Evolutionary conservation across 2,329 filamentous ascomycete genomes (phyloP).

Genomic region (Calonectria crousiana): DNA sequence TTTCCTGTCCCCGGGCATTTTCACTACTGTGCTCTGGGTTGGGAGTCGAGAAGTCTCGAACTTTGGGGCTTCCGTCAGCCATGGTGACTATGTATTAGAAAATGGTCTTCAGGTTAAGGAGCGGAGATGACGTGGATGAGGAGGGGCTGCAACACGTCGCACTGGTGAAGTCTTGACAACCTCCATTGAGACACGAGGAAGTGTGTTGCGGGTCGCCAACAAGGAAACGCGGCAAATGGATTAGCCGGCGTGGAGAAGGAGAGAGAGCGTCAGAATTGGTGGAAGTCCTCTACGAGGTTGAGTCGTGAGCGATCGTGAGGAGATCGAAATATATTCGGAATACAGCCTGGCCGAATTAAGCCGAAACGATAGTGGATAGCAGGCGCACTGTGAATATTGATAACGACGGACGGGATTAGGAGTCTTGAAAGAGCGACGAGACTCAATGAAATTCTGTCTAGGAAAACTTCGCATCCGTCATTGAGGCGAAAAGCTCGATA

Average conservation of each 20-base stretch:
- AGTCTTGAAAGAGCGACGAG: not conserved
- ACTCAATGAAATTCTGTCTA: not conserved
- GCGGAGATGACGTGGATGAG: not conserved
- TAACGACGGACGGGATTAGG: not conserved
- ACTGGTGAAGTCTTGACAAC: not conserved
- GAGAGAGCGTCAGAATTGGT: not conserved
- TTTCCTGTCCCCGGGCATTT: conserved; percentile 15
- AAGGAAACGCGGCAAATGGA: not conserved
- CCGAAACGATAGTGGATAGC: conserved; percentile 15
- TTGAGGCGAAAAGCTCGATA: not conserved
- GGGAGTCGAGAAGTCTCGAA: conserved; percentile 19
- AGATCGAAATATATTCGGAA: conserved; percentile 9
- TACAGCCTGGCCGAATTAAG: conserved; percentile 15
- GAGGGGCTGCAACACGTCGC: conserved; percentile 3
- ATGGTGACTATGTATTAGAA: not conserved
- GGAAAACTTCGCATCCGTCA: not conserved
- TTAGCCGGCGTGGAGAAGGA: not conserved
- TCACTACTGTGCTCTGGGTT: not conserved
- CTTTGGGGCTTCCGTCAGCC: not conserved
- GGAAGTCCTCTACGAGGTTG: not conserved
- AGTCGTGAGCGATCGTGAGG: not conserved
- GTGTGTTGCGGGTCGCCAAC: not conserved
- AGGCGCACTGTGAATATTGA: not conserved
- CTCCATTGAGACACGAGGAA: conserved; percentile 15
- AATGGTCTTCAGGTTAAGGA: not conserved